These are phyloP conservation scores for Solanum tacnaense DNA, from an alignment of 257 asterid genomes.

Conservation along the genomic window DNA sequence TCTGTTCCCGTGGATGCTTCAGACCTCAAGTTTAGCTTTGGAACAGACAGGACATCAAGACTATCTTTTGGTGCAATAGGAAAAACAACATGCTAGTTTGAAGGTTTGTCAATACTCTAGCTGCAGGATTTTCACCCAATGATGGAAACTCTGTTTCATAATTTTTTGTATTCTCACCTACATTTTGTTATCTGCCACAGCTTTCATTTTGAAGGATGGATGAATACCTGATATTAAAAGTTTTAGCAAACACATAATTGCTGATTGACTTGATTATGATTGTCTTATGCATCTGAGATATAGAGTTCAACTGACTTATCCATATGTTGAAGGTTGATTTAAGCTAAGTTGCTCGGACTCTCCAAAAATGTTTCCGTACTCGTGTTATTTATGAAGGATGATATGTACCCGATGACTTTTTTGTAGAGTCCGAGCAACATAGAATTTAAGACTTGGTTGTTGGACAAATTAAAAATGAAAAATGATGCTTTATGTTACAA, in stretches of 20 bases:
- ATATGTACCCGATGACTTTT: neutral
- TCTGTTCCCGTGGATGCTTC: conserved; percentile 20
- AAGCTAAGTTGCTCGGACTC: neutral
- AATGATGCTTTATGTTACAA: neutral
- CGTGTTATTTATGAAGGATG: neutral
- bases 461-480: too few relatives aligned
- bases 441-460: too few relatives aligned
- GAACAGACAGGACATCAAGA: conserved; percentile 47
- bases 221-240: neutral
- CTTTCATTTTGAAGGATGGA: neutral
- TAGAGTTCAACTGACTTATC: neutral
- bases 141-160: neutral
- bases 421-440: neutral
- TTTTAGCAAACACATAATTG: neutral
- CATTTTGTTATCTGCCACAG: neutral
- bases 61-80: conserved; percentile 51
- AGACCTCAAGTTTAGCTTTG: conserved; percentile 61
- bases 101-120: conserved; percentile 4
- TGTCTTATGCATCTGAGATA: neutral
- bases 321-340: neutral
- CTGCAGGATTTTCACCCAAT: neutral
- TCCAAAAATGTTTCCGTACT: too few relatives aligned
- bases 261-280: neutral
- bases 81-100: conserved; percentile 37
- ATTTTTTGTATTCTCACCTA: neutral